Evolutionary conservation across 306 rosid genomes (phyloP), one percentile per base, ranked within the genome.

Genomic region (Comarum palustre): DNA sequence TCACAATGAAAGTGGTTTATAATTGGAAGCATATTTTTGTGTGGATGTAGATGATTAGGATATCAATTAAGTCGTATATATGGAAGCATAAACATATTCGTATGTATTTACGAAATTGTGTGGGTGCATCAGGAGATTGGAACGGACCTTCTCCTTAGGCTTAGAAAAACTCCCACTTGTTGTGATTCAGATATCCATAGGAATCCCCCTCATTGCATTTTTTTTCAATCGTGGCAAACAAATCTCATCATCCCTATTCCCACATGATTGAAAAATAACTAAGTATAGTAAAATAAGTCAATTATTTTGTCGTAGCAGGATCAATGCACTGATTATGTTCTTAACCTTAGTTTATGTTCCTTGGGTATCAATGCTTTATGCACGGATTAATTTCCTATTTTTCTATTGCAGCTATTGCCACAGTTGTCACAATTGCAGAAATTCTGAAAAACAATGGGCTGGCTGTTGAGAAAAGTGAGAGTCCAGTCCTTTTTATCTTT

Each of bases 371-470:
- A n/a, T 61, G 69, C 52, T 17, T 9, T 12, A 13, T 42, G 62
- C 12, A 5, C 5, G 3, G 61, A 43, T 61, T 75, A 19, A 38
- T 50, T 58, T 38, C 38, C 25, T n/a, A 5, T 25, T 67, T 45
- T 61, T 15, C 38, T 27, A 19, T 66, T 80, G 82, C 82, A 84
- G 87, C 87, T 72, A 84, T 84, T 71, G 87, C 87, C 41, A 84
- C 87, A 0, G 84, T 84, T 27, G 87, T 84, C 14, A 80, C 87
- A 13, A 75, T 84, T 42, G 84, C 87, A 4, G 84, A 84, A 71
- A 84, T 84, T 24, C 69, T 84, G 72, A 84, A 84, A 43, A 84
- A 84, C 78, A 84, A 84, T 69, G 87, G 87, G 43, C 73, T 84
- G 58, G 87, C 82, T 54, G 73, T 84, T 36, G 87, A 80, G 76